These are phyloP conservation scores for Nigrospora osmanthi DNA, from an alignment of 2,329 filamentous ascomycete species.

Conservation along the genomic window DNA sequence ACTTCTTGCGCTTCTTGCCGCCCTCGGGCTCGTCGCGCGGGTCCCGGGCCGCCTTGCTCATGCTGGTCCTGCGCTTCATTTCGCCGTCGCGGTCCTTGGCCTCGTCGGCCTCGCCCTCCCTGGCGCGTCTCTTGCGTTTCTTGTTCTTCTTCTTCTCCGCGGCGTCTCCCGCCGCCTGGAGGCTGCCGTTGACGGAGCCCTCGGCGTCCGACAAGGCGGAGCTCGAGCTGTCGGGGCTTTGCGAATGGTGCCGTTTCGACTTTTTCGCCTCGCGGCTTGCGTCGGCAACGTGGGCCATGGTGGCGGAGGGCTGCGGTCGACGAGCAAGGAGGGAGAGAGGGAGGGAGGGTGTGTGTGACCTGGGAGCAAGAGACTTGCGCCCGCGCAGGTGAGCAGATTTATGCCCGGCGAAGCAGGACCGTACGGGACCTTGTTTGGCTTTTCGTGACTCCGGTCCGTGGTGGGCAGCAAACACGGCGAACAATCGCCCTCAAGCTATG, in stretches of 20 bases:
- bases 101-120: conserved; percentile 20
- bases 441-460: no score
- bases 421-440: no score
- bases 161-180: conserved; percentile 9
- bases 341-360: no score
- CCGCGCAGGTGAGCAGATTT: no score
- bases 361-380: no score
- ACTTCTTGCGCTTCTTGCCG: conserved; percentile 27
- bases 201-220: conserved; percentile 19
- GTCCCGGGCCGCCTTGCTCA: conserved; percentile 55
- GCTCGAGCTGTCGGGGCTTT: conserved; percentile 6
- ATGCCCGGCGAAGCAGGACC: no score
- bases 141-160: conserved; percentile 24
- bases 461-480: no score
- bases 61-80: conserved; percentile 39
- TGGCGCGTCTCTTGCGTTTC: conserved; percentile 15
- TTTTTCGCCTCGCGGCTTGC: conserved; percentile 7
- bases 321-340: no score
- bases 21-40: conserved; percentile 44
- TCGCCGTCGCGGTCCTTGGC: no score
- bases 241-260: conserved; percentile 9
- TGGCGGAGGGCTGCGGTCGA: background rate
- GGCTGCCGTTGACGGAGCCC: conserved; percentile 18
- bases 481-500: no score
- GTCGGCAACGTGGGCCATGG: conserved; percentile 20